Evolutionary conservation across 1,139 yeast species (phyloP), one percentile per base, ranked within the genome.

Genomic region (Candida tetrigidarum): DNA sequence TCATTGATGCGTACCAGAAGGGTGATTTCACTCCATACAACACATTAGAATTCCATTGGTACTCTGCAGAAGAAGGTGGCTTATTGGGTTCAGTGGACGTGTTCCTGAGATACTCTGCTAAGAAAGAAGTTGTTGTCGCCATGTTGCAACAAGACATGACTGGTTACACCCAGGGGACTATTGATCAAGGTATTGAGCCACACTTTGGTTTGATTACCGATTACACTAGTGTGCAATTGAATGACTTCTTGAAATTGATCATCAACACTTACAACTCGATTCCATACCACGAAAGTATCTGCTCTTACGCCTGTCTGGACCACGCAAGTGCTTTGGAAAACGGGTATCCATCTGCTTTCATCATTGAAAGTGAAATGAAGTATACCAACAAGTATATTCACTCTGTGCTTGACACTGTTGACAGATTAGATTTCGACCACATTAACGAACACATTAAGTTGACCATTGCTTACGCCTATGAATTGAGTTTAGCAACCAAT

Each of bases 71-170:
- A 69, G 99, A 92, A 71, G 92, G 90, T 48, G 98, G 98, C 0
- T 71, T 90, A 46, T 72, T 89, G 45, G 99, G 99, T 0, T 89
- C 97, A 4, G 78, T 81, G 53, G 96, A 89, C 49, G 80, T 92
- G 9, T 88, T 88, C 63, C 66, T 79, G 15, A 66, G 72, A 25
- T 87, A 87, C 58, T 63, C 74, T 19, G 58, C 62, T 9, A 54
- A 66, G 2, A 71, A 72, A 33, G 75, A 70, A 46, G 71, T 75
- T 15, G 92, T 92, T 18, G 76, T 84, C 28, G 92, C 92, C 5
- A 86, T 91, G 91, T 73, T 92, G 42, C 97, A 92, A 64, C 96
- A 91, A 63, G 98, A 92, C 61, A 92, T 92, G 97, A 89, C 97
- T 1, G 98, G 98, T 0, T 91, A 78, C 59, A 80, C 85, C 7